These are phyloP conservation scores for Sambucus nigra DNA, from an alignment of 129 eudicot genomes.

Conservation along the genomic window DNA sequence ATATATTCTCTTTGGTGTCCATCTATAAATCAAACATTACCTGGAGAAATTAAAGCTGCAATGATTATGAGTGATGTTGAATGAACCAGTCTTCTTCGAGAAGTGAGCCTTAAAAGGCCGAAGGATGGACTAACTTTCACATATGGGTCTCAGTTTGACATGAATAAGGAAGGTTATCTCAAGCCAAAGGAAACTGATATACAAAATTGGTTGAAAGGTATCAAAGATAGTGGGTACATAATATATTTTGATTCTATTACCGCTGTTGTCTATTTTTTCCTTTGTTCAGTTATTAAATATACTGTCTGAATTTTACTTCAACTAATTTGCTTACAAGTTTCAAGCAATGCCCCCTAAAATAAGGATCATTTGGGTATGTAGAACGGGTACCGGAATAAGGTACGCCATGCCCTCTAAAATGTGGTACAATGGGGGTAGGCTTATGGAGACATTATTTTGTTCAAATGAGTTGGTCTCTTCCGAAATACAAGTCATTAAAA, in stretches of 20 bases:
- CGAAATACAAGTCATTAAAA: no score
- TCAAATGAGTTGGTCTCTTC: no score
- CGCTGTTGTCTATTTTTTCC: background rate
- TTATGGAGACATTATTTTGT: no score
- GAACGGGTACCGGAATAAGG: no score
- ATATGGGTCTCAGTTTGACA: slow-evolving; percentile 52
- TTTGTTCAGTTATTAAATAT: background rate
- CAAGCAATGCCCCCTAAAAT: no score
- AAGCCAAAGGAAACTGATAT: slow-evolving; percentile 77
- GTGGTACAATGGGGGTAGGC: no score
- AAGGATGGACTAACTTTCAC: slow-evolving; percentile 43
- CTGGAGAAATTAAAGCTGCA: slow-evolving; percentile 87
- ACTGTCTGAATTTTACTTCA: no score
- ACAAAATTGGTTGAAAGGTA: slow-evolving; percentile 90
- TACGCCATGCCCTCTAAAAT: no score
- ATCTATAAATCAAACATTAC: slow-evolving; percentile 62
- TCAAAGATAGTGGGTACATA: slow-evolving; percentile 95
- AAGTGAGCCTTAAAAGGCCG: slow-evolving; percentile 51
- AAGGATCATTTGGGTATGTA: no score
- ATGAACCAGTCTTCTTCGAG: slow-evolving; percentile 71
- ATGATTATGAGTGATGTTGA: slow-evolving; percentile 77
- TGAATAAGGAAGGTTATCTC: slow-evolving; percentile 44
- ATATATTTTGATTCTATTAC: slow-evolving; percentile 3
- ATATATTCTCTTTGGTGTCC: slow-evolving; percentile 96
- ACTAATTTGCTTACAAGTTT: no score